Percentiles rank a stretch among this genome's conserved stretches.
These are phyloP conservation scores for Arthrobotrys conoides DNA, from an alignment of 2,329 filamentous ascomycete genomes.

Conservation along the genomic window DNA sequence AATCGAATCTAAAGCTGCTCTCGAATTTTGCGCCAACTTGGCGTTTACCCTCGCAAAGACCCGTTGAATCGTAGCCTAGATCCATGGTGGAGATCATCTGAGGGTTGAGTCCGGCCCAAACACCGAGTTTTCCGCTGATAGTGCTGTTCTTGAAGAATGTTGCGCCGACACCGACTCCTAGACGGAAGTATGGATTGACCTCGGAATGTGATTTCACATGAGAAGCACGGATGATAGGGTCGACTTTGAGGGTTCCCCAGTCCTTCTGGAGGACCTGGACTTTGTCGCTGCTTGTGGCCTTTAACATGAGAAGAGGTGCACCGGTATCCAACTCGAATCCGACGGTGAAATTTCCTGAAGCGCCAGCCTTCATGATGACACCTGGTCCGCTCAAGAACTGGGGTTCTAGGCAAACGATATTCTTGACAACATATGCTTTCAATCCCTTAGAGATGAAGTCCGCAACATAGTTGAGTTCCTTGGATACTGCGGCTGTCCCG, in stretches of 20 bases:
- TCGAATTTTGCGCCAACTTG: slow-evolving; percentile 32
- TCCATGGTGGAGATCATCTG: slow-evolving; percentile 10
- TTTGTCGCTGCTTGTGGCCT: neutral
- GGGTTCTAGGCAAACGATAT: slow-evolving; percentile 22
- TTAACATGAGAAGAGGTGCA: neutral
- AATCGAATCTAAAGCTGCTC: slow-evolving; percentile 18
- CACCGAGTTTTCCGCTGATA: slow-evolving; percentile 12
- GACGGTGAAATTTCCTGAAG: slow-evolving; percentile 32
- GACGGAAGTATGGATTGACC: slow-evolving; percentile 34
- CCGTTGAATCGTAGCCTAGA: slow-evolving; percentile 8
- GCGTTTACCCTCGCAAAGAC: slow-evolving; percentile 17
- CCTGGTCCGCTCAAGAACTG: slow-evolving; percentile 40
- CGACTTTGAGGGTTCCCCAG: neutral
- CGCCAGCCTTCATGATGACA: slow-evolving; percentile 10
- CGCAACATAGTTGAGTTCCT: slow-evolving; percentile 30
- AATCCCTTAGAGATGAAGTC: neutral
- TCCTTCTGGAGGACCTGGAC: neutral
- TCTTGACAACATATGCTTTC: slow-evolving; percentile 9
- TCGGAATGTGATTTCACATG: slow-evolving; percentile 8
- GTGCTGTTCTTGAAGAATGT: slow-evolving; percentile 28
- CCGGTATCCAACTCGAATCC: slow-evolving; percentile 28
- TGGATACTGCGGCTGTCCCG: slow-evolving; percentile 3
- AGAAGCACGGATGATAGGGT: slow-evolving; percentile 5
- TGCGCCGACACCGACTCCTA: slow-evolving; percentile 34
- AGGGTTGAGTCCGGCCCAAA: slow-evolving; percentile 37